These are phyloP conservation scores for Physcomitrium patens DNA, from an alignment of 225 moss, liverwort and hornwort genomes.

Conservation along the genomic window DNA sequence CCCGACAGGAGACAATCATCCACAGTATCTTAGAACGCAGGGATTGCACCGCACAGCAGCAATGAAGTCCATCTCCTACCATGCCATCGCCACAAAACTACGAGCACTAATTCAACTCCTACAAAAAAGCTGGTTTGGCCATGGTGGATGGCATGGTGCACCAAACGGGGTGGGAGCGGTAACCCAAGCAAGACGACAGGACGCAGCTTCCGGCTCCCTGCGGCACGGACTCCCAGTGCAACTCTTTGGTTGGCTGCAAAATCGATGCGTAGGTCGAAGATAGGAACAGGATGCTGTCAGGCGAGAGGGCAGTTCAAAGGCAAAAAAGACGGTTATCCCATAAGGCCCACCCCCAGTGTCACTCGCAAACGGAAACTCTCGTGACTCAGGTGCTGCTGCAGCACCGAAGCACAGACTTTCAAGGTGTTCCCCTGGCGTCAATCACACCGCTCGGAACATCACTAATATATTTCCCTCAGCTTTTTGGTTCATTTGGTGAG, in stretches of 20 bases:
- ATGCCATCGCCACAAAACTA: background rate
- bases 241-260: constrained; percentile 9
- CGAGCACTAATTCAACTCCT: constrained; percentile 8
- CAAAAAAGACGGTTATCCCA: background rate
- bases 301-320: background rate
- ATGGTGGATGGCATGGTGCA: background rate
- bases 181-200: background rate
- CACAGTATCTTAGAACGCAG: background rate
- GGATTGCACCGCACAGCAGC: background rate
- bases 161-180: constrained; percentile 22
- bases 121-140: background rate
- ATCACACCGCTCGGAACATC: too few relatives aligned
- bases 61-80: background rate
- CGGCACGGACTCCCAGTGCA: background rate
- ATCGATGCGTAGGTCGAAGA: constrained; percentile 5
- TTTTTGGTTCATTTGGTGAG: too few relatives aligned
- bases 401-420: too few relatives aligned
- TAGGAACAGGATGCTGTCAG: background rate
- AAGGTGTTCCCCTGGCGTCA: too few relatives aligned
- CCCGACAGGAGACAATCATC: background rate
- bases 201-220: background rate
- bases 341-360: too few relatives aligned
- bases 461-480: too few relatives aligned
- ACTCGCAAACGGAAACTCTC: too few relatives aligned
- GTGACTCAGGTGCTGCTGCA: too few relatives aligned